Base-by-base conservation (phyloP, 768 basidiomycete species). In the Boletus tylopilopsis region DNA sequence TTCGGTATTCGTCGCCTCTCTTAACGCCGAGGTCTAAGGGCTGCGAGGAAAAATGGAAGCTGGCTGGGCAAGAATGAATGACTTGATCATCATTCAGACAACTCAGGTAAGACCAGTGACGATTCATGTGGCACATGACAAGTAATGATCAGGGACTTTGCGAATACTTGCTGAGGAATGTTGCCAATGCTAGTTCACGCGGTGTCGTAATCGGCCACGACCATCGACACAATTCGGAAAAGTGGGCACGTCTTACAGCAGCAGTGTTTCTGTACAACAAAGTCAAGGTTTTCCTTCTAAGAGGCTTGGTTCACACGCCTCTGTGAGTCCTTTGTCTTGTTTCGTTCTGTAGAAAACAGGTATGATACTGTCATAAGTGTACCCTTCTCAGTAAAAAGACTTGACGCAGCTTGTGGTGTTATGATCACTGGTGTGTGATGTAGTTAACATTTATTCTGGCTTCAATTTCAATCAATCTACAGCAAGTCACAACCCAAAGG, bases 401-500 rank as follows among this genome's bases (percentile, higher is more conserved):
- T 90, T 39, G 71, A 71, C 11, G 90, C 91, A 4, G 84, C 85
- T 2, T 85, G 86, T 51, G 92, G 92, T 18, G 81, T 94, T 3
- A 94, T 94, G 92, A 87, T 94, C 42, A 94, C 92, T 55, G 90
- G 87, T 84, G 41, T 35, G 70, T 59, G 16, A 32, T 32, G 30
- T n/a, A 29, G n/a, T 29, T 6, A 15, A 45, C 51, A 15, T 37
- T 39, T 42, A 37, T 42, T 16, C 16, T 27, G 16, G 44, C 6
- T 32, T 30, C 12, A 38, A 47, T 32, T 42, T 23, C n/a, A 44
- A 44, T 53, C 5, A 49, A 43, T 37, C 33, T 54, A 1, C 49
- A 85, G 90, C 90, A 3, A 88, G 85, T 53, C 92, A 94, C 60
- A 94, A 94, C 62, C 92, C 91, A 0, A 92, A 90, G 80, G 87